phyloP scores from a whole-genome alignment of 768 basidiomycete genomes.

The Lactifluus piperatus region DNA sequence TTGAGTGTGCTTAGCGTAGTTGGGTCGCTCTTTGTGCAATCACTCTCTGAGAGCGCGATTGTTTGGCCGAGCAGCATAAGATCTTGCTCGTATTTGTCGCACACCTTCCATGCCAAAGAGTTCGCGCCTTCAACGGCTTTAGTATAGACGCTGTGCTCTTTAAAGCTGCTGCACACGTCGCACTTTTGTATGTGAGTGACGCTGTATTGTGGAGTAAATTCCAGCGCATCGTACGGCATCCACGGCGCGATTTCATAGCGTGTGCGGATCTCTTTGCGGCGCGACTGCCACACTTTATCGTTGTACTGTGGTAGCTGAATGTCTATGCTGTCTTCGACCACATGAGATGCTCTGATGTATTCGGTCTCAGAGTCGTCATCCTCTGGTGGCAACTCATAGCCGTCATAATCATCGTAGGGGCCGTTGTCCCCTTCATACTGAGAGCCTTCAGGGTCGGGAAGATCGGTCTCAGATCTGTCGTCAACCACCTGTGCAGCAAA shows the following conservation, averaged over 20 bases:
- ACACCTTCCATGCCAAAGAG: not conserved
- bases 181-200: not conserved
- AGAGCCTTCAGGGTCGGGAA: not conserved
- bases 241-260: not conserved
- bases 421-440: not conserved
- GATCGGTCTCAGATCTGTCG: too few species aligned
- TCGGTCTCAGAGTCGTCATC: not conserved
- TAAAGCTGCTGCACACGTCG: not conserved
- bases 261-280: not conserved
- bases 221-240: not conserved
- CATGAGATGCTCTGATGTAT: too few species aligned
- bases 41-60: not conserved
- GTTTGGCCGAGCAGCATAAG: not conserved
- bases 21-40: too few species aligned
- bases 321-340: too few species aligned
- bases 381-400: not conserved
- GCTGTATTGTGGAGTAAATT: not conserved
- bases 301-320: not conserved
- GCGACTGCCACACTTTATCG: not conserved
- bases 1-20: too few species aligned
- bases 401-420: not conserved
- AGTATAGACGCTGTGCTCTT: not conserved
- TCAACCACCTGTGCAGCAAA: too few species aligned
- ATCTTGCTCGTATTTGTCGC: not conserved
- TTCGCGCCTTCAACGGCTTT: not conserved